These are phyloP conservation scores for Boletus semigastroideus DNA, from an alignment of 1,284 basidiomycete species.

Conservation along the genomic window DNA sequence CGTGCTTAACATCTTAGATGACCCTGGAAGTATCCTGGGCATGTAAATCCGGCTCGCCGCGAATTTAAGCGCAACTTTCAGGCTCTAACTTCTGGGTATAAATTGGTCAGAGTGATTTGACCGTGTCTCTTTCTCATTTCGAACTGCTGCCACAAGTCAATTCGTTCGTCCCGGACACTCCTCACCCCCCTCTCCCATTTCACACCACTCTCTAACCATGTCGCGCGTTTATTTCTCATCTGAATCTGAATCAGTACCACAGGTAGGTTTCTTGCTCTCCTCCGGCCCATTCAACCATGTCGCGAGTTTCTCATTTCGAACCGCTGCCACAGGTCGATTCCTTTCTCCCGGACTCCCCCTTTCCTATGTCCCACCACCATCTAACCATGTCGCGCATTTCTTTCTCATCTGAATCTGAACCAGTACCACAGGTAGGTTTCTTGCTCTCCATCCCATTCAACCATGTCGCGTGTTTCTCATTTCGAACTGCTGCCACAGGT, in stretches of 20 bases:
- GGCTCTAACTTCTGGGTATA: conserved; percentile 2
- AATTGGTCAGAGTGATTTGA: neutral
- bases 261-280: too few relatives aligned
- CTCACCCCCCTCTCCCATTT: too few relatives aligned
- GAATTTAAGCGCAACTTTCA: neutral
- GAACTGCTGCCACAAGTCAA: neutral
- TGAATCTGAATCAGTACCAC: too few relatives aligned
- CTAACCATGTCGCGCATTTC: too few relatives aligned
- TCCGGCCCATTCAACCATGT: too few relatives aligned
- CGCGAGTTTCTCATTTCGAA: too few relatives aligned
- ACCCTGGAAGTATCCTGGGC: neutral
- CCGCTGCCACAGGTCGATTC: neutral
- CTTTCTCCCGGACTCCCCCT: too few relatives aligned
- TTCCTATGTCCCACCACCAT: too few relatives aligned
- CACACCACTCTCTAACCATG: neutral
- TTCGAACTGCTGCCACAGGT: neutral
- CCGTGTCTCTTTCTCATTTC: neutral
- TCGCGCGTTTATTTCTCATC: neutral
- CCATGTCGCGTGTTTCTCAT: too few relatives aligned
- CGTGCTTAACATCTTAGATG: neutral
- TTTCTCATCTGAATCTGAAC: too few relatives aligned
- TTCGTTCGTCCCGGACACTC: neutral
- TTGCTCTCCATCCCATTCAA: too few relatives aligned
- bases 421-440: too few relatives aligned
- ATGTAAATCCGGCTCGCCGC: neutral